These are phyloP conservation scores for Fusarium sp. DNA, from an alignment of 2,329 filamentous ascomycete genomes.

Conservation along the genomic window DNA sequence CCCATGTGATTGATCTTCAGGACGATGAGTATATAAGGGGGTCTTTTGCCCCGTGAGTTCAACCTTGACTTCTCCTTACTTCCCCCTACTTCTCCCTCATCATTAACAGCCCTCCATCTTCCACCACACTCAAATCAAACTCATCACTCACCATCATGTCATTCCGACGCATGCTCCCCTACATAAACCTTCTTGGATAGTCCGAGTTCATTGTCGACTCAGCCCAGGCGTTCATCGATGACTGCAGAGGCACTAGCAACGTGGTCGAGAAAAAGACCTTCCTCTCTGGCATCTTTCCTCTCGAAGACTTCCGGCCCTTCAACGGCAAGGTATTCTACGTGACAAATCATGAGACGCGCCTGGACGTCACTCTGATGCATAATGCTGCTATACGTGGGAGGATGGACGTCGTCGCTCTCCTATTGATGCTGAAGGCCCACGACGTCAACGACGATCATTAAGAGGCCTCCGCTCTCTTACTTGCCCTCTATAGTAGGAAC, in stretches of 20 bases:
- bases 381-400: background rate
- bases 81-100: background rate
- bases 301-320: background rate
- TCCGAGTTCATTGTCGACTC: background rate
- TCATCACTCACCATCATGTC: background rate
- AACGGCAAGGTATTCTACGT: fast-evolving
- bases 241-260: background rate
- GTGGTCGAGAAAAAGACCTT: background rate
- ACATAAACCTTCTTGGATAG: background rate
- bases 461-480: background rate
- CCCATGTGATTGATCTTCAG: background rate
- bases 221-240: background rate
- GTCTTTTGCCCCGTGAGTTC: background rate
- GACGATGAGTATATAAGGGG: background rate
- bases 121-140: background rate
- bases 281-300: background rate
- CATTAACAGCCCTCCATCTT: background rate
- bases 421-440: background rate
- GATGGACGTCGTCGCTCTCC: background rate
- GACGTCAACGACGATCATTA: background rate
- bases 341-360: background rate
- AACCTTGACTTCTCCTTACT: background rate
- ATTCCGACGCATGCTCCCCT: background rate
- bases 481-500: background rate
- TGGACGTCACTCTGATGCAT: background rate